Percentiles rank a stretch among this genome's conserved stretches.
Conservation (phyloP, 2,329 filamentous ascomycete species). For the Pseudocercospora cruenta region DNA sequence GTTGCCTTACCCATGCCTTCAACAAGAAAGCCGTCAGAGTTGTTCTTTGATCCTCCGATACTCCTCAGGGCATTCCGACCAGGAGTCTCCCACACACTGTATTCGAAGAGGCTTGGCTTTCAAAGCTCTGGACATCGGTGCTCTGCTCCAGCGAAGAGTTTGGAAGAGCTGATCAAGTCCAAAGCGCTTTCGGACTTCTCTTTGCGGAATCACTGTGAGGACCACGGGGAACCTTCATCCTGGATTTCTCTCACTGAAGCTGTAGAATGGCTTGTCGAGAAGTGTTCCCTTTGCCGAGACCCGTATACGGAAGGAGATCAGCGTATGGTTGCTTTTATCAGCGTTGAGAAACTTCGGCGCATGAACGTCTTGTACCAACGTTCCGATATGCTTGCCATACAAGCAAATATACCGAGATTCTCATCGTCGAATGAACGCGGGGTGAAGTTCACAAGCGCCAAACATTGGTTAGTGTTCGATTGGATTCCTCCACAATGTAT, state of each 20-base stretch:
- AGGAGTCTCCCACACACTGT: neutral
- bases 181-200: neutral
- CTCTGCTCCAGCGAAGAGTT: neutral
- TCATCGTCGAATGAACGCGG: neutral
- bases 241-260: neutral
- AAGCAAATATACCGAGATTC: neutral
- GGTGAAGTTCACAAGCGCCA: neutral
- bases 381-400: neutral
- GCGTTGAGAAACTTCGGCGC: neutral
- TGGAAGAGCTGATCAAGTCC: neutral
- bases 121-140: neutral
- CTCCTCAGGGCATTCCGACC: neutral
- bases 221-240: neutral
- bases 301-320: neutral
- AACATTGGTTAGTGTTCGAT: neutral
- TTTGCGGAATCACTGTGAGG: neutral
- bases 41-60: neutral
- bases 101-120: neutral
- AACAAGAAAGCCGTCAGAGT: neutral
- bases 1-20: neutral
- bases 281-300: neutral
- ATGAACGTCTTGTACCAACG: neutral
- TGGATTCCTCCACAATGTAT: neutral
- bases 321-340: neutral
- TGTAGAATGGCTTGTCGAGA: neutral